Conservation (phyloP, 2,329 filamentous ascomycete genomes). For the Raffaelea deltoideospora region DNA sequence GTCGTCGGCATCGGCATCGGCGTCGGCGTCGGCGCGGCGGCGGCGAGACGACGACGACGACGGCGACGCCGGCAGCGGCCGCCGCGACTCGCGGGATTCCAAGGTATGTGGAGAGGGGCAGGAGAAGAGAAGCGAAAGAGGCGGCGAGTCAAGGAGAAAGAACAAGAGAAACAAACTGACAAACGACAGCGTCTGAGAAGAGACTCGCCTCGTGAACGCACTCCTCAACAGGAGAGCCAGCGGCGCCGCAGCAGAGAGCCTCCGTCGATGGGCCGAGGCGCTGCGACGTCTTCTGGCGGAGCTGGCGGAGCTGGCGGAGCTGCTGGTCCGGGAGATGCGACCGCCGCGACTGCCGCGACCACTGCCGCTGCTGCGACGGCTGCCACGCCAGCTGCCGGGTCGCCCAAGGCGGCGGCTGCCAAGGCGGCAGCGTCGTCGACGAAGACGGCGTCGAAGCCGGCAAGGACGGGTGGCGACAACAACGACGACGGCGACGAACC, state of each 20-base stretch:
- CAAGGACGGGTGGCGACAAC: constrained; percentile 14
- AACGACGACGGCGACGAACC: constrained; percentile 33
- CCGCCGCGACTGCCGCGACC: constrained; percentile 21
- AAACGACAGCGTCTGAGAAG: no score
- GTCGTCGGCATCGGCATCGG: no score
- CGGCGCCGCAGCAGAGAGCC: constrained; percentile 25
- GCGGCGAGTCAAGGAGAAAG: no score
- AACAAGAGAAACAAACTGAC: no score
- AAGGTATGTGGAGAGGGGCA: constrained; percentile 42
- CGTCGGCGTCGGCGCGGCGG: constrained; percentile 53
- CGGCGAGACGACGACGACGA: constrained; percentile 61
- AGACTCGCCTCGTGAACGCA: constrained; percentile 40
- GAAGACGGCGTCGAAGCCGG: background rate
- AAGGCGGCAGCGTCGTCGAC: no score
- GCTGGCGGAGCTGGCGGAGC: no score
- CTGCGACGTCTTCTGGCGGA: no score
- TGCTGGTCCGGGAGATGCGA: no score
- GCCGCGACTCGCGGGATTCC: constrained; percentile 48
- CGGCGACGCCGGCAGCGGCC: no score
- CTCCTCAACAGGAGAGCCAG: constrained; percentile 44
- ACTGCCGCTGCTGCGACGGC: background rate
- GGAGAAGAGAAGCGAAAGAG: no score
- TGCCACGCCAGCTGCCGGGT: constrained; percentile 12
- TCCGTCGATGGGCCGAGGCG: no score
- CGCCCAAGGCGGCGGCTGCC: no score